Base-by-base conservation (phyloP, 306 rosid species). In the Citrullus colocynthis region DNA sequence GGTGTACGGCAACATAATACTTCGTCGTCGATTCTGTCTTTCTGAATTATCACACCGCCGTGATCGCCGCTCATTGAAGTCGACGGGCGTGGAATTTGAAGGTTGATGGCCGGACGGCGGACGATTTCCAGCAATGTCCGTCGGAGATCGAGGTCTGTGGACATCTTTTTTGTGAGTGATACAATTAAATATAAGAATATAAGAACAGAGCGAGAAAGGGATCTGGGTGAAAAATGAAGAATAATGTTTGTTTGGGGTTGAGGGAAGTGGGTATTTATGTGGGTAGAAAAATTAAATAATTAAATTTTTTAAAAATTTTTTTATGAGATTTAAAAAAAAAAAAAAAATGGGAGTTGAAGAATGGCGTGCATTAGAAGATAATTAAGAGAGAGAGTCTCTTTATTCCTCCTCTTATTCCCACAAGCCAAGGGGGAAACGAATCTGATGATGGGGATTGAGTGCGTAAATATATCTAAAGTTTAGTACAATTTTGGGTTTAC, bases 281-380 rank as follows among this genome's bases (percentile, higher is more conserved):
- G 70, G 55, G 74, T 17, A 45, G 32, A 49, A 77, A 77, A 77
- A 4, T 36, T 6, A 49, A 45, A n/a, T n/a, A n/a, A n/a, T n/a
- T n/a, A n/a, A n/a, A n/a, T n/a, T n/a, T n/a, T n/a, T n/a, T n/a
- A n/a, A n/a, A n/a, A 9, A 10, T 48, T 48, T 48, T 41, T 41
- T 41, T 41, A 24, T 24, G 28, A 24, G 28, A 24, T 24, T 24
- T 24, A 24, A 24, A 24, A 24, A 24, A 41, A 6, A 3, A 24
- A 24, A 24, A 0, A 24, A 24, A 52, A n/a, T 14, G 20, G 1
- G 72, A 7, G 51, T 15, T 48, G 30, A 24, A 51, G 80, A 77
- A 48, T 55, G 74, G 80, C 80, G 80, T 77, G 80, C 74, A 52
- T 36, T 36, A 18, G 79, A 80, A 80, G 60, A 57, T 63, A 80